phyloP scores from a whole-genome alignment of 768 basidiomycete genomes.

The Tephrocybe rancida region DNA sequence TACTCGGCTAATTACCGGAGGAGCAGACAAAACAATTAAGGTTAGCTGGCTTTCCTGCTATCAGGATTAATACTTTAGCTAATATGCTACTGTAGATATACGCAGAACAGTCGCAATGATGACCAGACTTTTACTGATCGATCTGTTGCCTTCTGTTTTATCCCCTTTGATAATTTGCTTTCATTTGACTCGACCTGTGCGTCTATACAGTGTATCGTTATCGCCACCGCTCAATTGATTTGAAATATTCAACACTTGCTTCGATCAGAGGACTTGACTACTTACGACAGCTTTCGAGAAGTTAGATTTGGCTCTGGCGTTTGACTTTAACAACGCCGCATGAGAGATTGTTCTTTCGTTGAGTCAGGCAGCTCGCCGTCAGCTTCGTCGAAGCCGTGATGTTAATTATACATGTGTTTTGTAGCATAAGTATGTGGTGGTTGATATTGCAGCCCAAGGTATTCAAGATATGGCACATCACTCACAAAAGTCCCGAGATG shows the following conservation, averaged over 20 bases:
- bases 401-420: no score
- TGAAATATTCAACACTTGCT: not conserved
- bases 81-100: slow-evolving; percentile 45
- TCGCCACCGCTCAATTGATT: not conserved
- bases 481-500: no score
- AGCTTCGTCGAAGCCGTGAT: no score
- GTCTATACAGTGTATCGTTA: slow-evolving; percentile 5
- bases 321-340: not conserved
- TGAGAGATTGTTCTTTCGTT: no score
- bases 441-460: no score
- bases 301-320: not conserved
- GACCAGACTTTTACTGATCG: not conserved
- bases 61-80: slow-evolving; percentile 6
- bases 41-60: slow-evolving; percentile 38
- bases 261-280: not conserved
- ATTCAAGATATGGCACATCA: no score
- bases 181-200: not conserved
- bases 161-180: not conserved
- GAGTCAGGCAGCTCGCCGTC: no score
- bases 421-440: no score
- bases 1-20: slow-evolving; percentile 91
- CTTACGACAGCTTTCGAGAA: not conserved
- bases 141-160: slow-evolving; percentile 4
- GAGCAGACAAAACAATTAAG: slow-evolving; percentile 99
- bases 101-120: slow-evolving; percentile 67